Base-by-base conservation (phyloP, 208 protist species). In the Strigomonas galati region DNA sequence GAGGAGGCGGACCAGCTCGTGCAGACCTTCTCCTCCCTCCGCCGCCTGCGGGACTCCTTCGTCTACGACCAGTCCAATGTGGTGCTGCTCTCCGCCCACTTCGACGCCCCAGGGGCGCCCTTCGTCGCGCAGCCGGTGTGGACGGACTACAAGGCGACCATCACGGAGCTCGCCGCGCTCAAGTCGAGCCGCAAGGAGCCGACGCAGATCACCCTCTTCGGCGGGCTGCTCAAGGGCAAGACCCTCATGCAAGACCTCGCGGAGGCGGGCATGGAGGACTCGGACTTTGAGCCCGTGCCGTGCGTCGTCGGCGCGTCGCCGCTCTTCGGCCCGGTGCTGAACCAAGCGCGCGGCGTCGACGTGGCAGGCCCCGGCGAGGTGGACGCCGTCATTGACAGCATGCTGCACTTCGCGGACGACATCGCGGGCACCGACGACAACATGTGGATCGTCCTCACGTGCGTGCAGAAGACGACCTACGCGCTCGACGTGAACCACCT, bases 271-370 rank as follows among this genome's bases (percentile, higher is more conserved):
- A 37, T 31, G 40, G 31, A 31, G 30, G 58, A 59, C 4, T 21
- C 28, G 26, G 60, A 69, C 31, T 54, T 56, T 14, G 59, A 67
- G 37, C 58, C 65, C 19, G 44, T 56, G 49, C 40, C 46, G 40
- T 66, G 65, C 23, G 53, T 31, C 19, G 73, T 76, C n/a, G 72
- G 72, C 12, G 48, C 62, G 14, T 83, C 78, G 3, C 73, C 72
- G 30, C 55, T 83, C 28, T 77, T 79, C 56, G 78, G 78, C 23
- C 21, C 69, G 15, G 54, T 83, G 7, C 62, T 83, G 6, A 71
- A 79, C 64, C 28, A 71, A 28, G 73, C 73, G 17, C 67, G 63
- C 58, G 62, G 69, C 44, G 65, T 76, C 17, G 67, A 74, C 43
- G 24, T 83, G 3, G 55, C 10, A 19, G 37, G 49, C 31, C 17